These are phyloP conservation scores for Verticillium tricorpus DNA, from an alignment of 2,329 filamentous ascomycete species.

Conservation along the genomic window DNA sequence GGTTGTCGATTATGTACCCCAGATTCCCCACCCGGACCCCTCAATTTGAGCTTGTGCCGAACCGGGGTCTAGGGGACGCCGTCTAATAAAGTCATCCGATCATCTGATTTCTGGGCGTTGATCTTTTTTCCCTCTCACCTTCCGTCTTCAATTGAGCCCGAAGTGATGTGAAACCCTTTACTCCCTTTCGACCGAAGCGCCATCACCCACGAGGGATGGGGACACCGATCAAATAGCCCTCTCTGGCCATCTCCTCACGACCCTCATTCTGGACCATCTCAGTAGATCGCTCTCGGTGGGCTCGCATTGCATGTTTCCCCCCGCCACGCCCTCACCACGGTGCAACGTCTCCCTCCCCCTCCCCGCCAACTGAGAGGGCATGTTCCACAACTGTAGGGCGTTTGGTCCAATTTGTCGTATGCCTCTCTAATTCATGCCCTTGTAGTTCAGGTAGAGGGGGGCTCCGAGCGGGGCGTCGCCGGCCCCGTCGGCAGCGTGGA, in stretches of 20 bases:
- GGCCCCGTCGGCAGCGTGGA: conserved; percentile 30
- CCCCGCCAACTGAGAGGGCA: background rate
- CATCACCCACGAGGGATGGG: background rate
- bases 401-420: background rate
- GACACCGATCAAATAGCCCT: background rate
- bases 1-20: conserved; percentile 2
- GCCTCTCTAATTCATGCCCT: background rate
- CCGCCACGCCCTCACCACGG: background rate
- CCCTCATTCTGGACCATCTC: background rate
- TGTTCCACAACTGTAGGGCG: conserved; percentile 2
- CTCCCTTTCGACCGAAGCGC: background rate
- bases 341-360: background rate
- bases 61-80: background rate
- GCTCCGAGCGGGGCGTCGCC: background rate
- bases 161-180: background rate
- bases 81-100: background rate
- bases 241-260: background rate
- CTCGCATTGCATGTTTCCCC: background rate
- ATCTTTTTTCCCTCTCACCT: background rate
- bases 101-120: background rate
- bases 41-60: conserved; percentile 1
- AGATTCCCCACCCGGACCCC: conserved; percentile 4
- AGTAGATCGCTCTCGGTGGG: background rate
- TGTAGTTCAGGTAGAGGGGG: background rate
- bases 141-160: background rate